phyloP scores from a whole-genome alignment of 2,329 filamentous ascomycete genomes.

The Cyphellophora europaea region DNA sequence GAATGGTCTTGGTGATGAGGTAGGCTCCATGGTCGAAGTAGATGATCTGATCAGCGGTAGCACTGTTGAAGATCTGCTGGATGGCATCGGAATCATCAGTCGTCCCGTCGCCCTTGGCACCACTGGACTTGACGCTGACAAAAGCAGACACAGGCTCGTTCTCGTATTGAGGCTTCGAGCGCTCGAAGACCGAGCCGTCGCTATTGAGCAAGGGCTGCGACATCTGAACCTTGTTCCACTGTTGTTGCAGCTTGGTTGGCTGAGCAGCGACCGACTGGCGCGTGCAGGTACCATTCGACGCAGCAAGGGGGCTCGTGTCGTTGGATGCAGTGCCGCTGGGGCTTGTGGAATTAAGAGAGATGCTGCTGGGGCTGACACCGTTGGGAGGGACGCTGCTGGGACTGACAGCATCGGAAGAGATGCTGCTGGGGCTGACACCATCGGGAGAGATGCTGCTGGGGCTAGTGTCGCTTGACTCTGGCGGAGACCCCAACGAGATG shows the following conservation, averaged over 20 bases:
- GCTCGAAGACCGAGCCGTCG: slow-evolving; percentile 65
- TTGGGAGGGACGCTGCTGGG: not conserved
- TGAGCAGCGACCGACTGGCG: slow-evolving; percentile 7
- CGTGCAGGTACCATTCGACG: slow-evolving; percentile 9
- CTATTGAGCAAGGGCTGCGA: slow-evolving; percentile 48
- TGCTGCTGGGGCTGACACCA: not conserved
- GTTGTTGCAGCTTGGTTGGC: slow-evolving; percentile 10
- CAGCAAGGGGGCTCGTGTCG: slow-evolving; percentile 1
- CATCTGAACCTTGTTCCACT: slow-evolving; percentile 10
- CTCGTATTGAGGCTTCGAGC: slow-evolving; percentile 84
- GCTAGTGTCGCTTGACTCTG: not conserved
- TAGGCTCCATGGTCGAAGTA: slow-evolving; percentile 59
- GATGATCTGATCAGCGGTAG: slow-evolving; percentile 49
- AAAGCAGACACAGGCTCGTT: slow-evolving; percentile 58
- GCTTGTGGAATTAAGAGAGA: slow-evolving; percentile 4
- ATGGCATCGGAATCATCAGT: slow-evolving; percentile 83
- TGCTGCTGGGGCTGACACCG: not conserved
- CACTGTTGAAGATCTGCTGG: slow-evolving; percentile 65
- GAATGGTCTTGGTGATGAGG: slow-evolving; percentile 50
- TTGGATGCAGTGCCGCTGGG: slow-evolving; percentile 2
- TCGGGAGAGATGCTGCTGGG: not conserved
- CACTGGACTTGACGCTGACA: slow-evolving; percentile 69
- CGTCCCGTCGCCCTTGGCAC: slow-evolving; percentile 77
- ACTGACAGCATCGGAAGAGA: not conserved
- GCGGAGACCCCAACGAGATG: slow-evolving; percentile 3